Conservation (phyloP, 1,139 yeast genomes). For the Pichia sp. region DNA sequence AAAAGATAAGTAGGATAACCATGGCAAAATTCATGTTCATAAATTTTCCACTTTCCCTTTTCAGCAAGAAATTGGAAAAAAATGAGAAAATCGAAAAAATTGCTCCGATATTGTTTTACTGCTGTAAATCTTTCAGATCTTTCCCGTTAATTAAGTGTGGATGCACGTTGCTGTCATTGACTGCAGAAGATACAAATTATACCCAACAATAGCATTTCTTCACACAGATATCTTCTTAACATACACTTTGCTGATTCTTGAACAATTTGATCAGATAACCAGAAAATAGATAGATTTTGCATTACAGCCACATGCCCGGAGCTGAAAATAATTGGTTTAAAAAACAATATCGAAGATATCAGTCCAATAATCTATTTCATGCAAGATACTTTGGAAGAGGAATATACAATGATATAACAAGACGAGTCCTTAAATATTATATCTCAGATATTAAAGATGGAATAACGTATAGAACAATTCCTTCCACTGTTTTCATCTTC, state of each 20-base stretch:
- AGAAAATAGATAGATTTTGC: too few relatives aligned
- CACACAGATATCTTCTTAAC: too few relatives aligned
- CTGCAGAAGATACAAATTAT: too few relatives aligned
- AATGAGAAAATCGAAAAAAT: not conserved
- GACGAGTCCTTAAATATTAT: constrained; percentile 62
- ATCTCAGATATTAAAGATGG: constrained; percentile 81
- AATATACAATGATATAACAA: constrained; percentile 51
- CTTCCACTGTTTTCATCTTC: constrained; percentile 77
- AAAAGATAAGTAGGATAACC: too few relatives aligned
- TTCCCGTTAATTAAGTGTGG: too few relatives aligned
- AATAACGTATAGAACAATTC: constrained; percentile 83
- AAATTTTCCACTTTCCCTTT: not conserved
- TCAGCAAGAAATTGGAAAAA: not conserved
- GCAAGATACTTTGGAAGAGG: constrained; percentile 48
- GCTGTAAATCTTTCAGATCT: too few relatives aligned
- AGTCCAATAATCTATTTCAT: constrained; percentile 21
- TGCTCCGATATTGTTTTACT: too few relatives aligned
- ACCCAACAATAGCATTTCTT: too few relatives aligned
- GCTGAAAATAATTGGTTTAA: not conserved
- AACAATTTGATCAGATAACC: too few relatives aligned
- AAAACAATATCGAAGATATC: constrained; percentile 7
- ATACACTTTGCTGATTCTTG: too few relatives aligned
- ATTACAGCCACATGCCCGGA: not conserved
- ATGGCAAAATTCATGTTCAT: not conserved
- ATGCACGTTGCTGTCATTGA: too few relatives aligned